Conservation (phyloP, 1,284 basidiomycete genomes). For the Trametes pubescens region DNA sequence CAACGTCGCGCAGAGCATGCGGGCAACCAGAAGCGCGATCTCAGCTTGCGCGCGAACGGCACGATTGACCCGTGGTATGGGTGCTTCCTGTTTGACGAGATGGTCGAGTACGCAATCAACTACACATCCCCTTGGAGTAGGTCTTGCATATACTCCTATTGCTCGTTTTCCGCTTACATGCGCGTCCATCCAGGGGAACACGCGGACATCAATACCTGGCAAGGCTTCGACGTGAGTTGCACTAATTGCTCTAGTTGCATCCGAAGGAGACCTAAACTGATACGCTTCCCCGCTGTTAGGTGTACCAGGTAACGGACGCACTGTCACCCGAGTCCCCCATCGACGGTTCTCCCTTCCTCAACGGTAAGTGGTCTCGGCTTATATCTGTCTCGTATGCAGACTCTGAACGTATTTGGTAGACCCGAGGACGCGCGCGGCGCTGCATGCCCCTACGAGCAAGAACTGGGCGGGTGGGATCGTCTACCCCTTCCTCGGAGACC, state of each 20-base stretch:
- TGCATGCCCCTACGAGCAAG: slow-evolving; percentile 74
- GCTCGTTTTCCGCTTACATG: not conserved
- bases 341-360: slow-evolving; percentile 56
- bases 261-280: not conserved
- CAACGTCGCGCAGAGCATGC: not conserved
- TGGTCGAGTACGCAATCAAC: slow-evolving; percentile 48
- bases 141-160: slow-evolving; percentile 28
- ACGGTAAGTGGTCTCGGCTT: slow-evolving; percentile 50
- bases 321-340: slow-evolving; percentile 44
- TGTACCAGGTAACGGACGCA: slow-evolving; percentile 47
- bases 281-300: slow-evolving; percentile 23
- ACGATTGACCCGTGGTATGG: slow-evolving; percentile 47
- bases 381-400: not conserved
- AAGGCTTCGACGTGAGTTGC: slow-evolving; percentile 37
- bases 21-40: slow-evolving; percentile 34
- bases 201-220: slow-evolving; percentile 17
- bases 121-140: slow-evolving; percentile 70
- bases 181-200: slow-evolving; percentile 14
- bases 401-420: slow-evolving; percentile 35
- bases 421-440: slow-evolving; percentile 57
- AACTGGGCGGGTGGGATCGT: slow-evolving; percentile 54
- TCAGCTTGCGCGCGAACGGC: slow-evolving; percentile 39
- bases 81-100: slow-evolving; percentile 46
- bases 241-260: not conserved
- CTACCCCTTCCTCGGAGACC: slow-evolving; percentile 41